Evolutionary conservation across 2,329 filamentous ascomycete species (phyloP).

Genomic region (Epicoccum sorghinum): DNA sequence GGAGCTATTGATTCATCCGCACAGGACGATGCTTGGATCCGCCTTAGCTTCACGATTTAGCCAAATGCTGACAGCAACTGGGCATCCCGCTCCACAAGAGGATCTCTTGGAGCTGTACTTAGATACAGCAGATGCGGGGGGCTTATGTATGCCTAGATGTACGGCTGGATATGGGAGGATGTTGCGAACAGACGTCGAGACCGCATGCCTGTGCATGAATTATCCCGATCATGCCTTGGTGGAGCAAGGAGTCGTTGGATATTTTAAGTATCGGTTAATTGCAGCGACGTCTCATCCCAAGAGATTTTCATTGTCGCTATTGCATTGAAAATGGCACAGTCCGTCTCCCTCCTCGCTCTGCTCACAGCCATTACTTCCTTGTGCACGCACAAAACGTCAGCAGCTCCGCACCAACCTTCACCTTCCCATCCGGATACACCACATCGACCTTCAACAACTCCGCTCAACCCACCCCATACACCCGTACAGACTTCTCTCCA

Average conservation of each 20-base stretch:
- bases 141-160: constrained; percentile 4
- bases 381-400: constrained; percentile 6
- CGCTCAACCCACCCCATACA: constrained; percentile 51
- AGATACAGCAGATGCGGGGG: constrained; percentile 9
- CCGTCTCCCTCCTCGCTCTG: constrained; percentile 21
- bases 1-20: constrained; percentile 13
- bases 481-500: constrained; percentile 54
- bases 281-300: no score
- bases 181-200: background rate
- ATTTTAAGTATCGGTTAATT: background rate
- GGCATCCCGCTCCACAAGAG: constrained; percentile 3
- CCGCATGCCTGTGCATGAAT: background rate
- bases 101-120: background rate
- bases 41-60: constrained; percentile 21
- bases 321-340: constrained; percentile 28
- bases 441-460: constrained; percentile 51
- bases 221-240: background rate
- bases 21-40: constrained; percentile 20
- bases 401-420: constrained; percentile 29
- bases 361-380: constrained; percentile 23
- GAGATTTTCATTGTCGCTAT: background rate
- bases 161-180: background rate
- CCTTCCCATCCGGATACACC: constrained; percentile 43
- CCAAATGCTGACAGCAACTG: constrained; percentile 17
- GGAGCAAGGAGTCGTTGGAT: background rate